A percentile compares a stretch with the other conserved stretches of the same genome.
These are phyloP conservation scores for Thielaviopsis ethacetica DNA, from an alignment of 2,329 filamentous ascomycete genomes.

Conservation along the genomic window DNA sequence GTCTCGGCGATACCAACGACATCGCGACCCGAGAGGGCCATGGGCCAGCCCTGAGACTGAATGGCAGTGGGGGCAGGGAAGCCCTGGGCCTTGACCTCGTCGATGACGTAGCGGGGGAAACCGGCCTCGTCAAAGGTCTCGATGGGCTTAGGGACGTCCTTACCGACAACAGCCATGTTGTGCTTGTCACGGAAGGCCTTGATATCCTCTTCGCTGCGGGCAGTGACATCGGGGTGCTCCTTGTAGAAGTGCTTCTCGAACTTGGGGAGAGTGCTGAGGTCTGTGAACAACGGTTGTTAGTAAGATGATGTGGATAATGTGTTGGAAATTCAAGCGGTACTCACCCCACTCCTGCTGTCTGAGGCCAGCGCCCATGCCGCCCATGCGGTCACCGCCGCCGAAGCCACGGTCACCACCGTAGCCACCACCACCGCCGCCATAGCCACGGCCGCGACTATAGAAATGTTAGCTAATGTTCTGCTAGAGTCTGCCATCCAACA, in stretches of 20 bases:
- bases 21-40: constrained; percentile 94
- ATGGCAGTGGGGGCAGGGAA: constrained; percentile 86
- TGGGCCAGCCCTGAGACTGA: constrained; percentile 97
- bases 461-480: constrained; percentile 14
- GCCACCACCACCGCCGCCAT: constrained; percentile 21
- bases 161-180: constrained; percentile 68
- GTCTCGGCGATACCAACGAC: constrained; percentile 99
- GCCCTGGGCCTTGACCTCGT: constrained; percentile 94
- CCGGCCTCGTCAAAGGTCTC: constrained; percentile 96
- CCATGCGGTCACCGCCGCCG: constrained; percentile 90
- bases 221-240: constrained; percentile 65
- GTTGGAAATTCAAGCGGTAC: constrained; percentile 58
- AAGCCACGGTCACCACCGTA: constrained; percentile 34
- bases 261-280: constrained; percentile 72
- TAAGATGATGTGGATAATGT: constrained; percentile 78
- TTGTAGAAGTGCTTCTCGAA: constrained; percentile 99
- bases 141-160: constrained; percentile 77
- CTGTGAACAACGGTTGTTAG: constrained; percentile 28
- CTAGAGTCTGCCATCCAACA: neutral
- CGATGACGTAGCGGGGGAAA: constrained; percentile 94
- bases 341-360: constrained; percentile 81
- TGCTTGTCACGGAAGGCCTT: constrained; percentile 76
- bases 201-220: constrained; percentile 62
- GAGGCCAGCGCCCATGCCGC: constrained; percentile 93
- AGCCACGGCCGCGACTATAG: constrained; percentile 17